Evolutionary conservation across 2,329 filamentous ascomycete genomes (phyloP), one percentile per base, ranked within the genome.

Genomic region (Bisporella sp.): DNA sequence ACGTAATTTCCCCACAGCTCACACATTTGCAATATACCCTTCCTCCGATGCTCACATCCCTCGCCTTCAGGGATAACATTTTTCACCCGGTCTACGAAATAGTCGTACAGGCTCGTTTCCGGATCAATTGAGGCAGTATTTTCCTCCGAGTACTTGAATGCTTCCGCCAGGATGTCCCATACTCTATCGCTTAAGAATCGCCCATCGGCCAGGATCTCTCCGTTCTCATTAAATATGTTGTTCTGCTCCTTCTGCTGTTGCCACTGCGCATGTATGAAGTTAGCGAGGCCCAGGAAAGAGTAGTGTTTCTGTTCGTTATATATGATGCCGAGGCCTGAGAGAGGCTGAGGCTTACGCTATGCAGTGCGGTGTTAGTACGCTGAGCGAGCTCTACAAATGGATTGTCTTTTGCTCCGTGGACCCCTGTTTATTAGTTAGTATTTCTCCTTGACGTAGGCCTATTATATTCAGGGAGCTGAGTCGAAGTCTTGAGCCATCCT

Each of bases 311-410:
- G 21, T 21, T 21, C 21, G 21, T 21, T 21, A 21, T 21, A 21
- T 21, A 21, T 21, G 21, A 21, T 21, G 21, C 21, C 21, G 21
- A 21, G 21, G 21, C 21, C 3, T 21, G 21, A 21, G 21, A 21
- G 21, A 21, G 21, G 21, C 21, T 21, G 21, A 21, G 35, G n/a
- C 35, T 37, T 37, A 37, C 35, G 8, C 2, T 8, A 21, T 73
- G 72, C 47, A 74, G 72, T 64, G 50, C 69, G 57, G 61, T 80
- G 5, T 68, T 62, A 0, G 76, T 79, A 51, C 73, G 64, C 49
- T 69, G 69, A 3, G 77, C 77, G 4, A 82, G 65, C 39, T 76
- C 71, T 8, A 75, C 61, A 5, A 81, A 78, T 0, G 78, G 78
- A 57, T 81, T 65, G 13, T 59, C 37, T 6, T 62, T 58, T 2